These are phyloP conservation scores for Aspergillus persii DNA, from an alignment of 2,329 filamentous ascomycete species.

Conservation along the genomic window DNA sequence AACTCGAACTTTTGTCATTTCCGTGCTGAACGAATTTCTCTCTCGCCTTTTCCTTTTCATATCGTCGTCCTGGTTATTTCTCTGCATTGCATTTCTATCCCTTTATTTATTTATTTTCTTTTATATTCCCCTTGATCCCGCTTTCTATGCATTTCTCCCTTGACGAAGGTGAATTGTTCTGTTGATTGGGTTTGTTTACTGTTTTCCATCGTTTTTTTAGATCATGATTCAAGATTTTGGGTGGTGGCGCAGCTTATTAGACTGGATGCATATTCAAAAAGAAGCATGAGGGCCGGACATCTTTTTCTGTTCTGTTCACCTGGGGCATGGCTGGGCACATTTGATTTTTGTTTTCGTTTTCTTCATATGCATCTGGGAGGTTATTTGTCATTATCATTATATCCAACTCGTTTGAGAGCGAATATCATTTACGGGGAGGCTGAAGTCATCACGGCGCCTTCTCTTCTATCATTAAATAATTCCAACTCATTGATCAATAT, in stretches of 20 bases:
- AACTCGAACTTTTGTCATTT: constrained; percentile 2
- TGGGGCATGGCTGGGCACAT: constrained; percentile 28
- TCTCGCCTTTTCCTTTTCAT: constrained; percentile 5
- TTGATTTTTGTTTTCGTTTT: constrained; percentile 15
- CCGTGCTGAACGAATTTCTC: not conserved
- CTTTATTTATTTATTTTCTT: not conserved
- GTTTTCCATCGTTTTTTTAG: constrained; percentile 16
- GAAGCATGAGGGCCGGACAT: constrained; percentile 24
- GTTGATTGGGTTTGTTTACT: constrained; percentile 1
- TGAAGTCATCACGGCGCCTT: not conserved
- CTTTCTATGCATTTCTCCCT: constrained; percentile 1
- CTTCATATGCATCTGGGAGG: constrained; percentile 37
- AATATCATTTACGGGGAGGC: constrained; percentile 7
- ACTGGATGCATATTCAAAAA: constrained; percentile 36
- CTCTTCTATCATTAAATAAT: not conserved
- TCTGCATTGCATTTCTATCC: constrained; percentile 10
- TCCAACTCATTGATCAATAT: no score
- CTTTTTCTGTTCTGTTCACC: constrained; percentile 16
- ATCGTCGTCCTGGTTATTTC: constrained; percentile 14
- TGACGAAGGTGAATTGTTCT: not conserved
- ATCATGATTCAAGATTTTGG: constrained; percentile 25
- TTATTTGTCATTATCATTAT: constrained; percentile 22
- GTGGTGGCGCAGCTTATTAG: constrained; percentile 35
- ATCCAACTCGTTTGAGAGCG: constrained; percentile 13
- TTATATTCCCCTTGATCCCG: not conserved